phyloP scores from a whole-genome alignment of 805 yeast species.

The Metschnikowia lachancei region DNA sequence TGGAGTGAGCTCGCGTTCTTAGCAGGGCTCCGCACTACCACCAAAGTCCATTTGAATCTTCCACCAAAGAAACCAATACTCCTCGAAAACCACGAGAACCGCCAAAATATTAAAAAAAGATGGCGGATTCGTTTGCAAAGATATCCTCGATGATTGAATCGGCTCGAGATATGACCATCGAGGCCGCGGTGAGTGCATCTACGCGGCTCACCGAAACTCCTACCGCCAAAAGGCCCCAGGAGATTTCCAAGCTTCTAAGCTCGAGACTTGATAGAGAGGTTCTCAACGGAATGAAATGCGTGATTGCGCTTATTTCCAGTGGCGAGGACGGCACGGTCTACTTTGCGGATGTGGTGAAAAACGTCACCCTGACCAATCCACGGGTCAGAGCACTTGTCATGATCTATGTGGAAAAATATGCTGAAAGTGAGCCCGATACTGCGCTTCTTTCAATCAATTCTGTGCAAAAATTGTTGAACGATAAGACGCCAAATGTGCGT shows the following conservation, averaged over 20 bases:
- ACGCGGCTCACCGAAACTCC: constrained; percentile 64
- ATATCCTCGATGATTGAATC: constrained; percentile 74
- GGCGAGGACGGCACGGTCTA: constrained; percentile 42
- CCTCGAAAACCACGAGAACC: not conserved
- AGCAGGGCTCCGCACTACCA: not conserved
- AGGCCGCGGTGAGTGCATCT: constrained; percentile 79
- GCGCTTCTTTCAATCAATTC: constrained; percentile 88
- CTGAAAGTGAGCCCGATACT: constrained; percentile 83
- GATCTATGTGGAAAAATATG: constrained; percentile 68
- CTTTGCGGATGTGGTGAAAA: constrained; percentile 88
- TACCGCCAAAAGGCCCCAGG: constrained; percentile 56
- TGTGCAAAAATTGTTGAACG: constrained; percentile 77
- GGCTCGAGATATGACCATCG: constrained; percentile 74
- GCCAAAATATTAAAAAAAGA: constrained; percentile 8
- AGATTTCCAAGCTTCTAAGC: constrained; percentile 61
- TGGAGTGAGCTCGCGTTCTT: too few species aligned
- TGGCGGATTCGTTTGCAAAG: constrained; percentile 52
- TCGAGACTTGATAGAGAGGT: constrained; percentile 62
- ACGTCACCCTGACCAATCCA: constrained; percentile 63
- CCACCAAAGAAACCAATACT: too few species aligned
- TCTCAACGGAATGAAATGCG: constrained; percentile 42
- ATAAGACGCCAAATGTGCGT: constrained; percentile 64
- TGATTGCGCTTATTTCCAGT: constrained; percentile 36
- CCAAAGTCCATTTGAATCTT: too few species aligned
- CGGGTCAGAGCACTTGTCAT: constrained; percentile 75